Evolutionary conservation across 306 rosid genomes (phyloP).

Genomic region (Quercus ilex): DNA sequence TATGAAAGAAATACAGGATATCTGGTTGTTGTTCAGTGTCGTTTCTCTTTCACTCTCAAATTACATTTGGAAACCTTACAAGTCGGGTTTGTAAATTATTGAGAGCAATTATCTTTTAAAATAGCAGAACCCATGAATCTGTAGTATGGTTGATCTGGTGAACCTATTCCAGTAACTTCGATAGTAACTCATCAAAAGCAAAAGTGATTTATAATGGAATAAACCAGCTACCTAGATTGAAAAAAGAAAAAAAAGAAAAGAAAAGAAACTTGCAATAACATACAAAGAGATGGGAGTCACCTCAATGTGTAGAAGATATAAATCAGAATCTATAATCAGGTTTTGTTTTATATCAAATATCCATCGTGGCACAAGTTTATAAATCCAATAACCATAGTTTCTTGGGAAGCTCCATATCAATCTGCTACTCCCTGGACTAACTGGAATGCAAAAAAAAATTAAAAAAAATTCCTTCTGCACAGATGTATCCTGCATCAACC

Average conservation of each 20-base stretch:
- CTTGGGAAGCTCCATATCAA: conserved; percentile 86
- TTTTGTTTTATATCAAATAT: conserved; percentile 75
- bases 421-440: conserved; percentile 95
- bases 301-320: conserved; percentile 90
- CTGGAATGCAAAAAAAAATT: conserved; percentile 74
- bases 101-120: not conserved
- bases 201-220: no score
- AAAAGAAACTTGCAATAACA: not conserved
- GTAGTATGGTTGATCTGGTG: no score
- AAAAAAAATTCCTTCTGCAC: conserved; percentile 31
- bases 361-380: conserved; percentile 84
- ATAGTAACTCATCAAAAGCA: no score
- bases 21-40: not conserved
- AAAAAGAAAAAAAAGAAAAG: not conserved
- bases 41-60: not conserved
- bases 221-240: no score
- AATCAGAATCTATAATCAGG: conserved; percentile 82
- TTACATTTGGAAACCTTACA: not conserved
- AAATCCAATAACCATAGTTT: conserved; percentile 68
- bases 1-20: not conserved
- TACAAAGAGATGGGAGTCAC: conserved; percentile 34
- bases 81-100: not conserved
- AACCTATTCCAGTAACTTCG: no score
- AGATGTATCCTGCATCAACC: conserved; percentile 48
- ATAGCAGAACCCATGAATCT: not conserved